These are phyloP conservation scores for Neurospora africana DNA, from an alignment of 495 filamentous ascomycete species.

Conservation along the genomic window DNA sequence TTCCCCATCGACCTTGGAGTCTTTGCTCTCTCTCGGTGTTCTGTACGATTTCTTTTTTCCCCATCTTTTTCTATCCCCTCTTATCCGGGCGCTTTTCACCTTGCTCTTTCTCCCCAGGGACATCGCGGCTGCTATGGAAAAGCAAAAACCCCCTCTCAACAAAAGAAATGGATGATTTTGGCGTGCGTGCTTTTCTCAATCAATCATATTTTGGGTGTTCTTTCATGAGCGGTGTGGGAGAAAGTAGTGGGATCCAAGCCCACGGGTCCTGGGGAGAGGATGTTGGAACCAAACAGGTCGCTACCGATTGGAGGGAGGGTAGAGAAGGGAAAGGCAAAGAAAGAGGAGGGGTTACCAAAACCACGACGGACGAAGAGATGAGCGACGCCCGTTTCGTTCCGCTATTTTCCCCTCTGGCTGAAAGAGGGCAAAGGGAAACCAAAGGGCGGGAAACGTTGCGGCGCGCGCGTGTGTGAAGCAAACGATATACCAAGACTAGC, in stretches of 20 bases:
- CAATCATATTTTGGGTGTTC: neutral
- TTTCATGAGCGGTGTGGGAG: neutral
- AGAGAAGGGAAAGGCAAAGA: neutral
- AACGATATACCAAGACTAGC: conserved; percentile 7
- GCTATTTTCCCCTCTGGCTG: neutral
- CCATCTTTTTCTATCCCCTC: conserved; percentile 11
- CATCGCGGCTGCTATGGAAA: conserved; percentile 1
- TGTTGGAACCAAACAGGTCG: neutral
- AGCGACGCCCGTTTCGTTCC: neutral
- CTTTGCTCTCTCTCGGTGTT: conserved; percentile 15
- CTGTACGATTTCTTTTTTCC: conserved; percentile 15
- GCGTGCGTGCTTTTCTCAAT: neutral
- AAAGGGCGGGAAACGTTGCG: conserved; percentile 1
- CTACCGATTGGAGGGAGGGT: neutral
- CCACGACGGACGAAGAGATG: conserved; percentile 3
- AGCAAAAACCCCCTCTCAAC: neutral
- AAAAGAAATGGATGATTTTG: neutral
- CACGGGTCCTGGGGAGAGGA: neutral
- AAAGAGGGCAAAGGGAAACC: neutral
- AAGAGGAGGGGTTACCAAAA: neutral
- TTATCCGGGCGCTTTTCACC: conserved; percentile 1
- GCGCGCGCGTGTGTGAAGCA: neutral
- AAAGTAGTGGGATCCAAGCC: neutral
- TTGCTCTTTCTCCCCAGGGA: neutral
- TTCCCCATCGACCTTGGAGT: conserved; percentile 8